A percentile compares a stretch with the other conserved stretches of the same genome.
phyloP scores from a whole-genome alignment of 306 rosid genomes.

The Canavalia gladiata region DNA sequence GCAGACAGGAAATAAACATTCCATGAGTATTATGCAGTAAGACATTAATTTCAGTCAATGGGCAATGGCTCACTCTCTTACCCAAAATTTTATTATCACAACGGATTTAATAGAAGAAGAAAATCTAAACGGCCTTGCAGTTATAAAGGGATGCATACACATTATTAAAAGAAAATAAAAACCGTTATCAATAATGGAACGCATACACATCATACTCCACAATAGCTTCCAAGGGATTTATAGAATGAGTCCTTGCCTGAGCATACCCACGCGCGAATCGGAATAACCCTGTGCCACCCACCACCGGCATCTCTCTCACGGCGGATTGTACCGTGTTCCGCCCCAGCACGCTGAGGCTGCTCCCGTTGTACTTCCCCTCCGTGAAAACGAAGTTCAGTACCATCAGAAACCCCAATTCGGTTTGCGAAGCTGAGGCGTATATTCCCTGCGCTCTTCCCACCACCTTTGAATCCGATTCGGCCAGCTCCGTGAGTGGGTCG shows the following conservation, averaged over 20 bases:
- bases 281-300: constrained; percentile 78
- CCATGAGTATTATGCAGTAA: too few species aligned
- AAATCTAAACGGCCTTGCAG: too few species aligned
- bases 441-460: constrained; percentile 79
- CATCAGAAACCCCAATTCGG: constrained; percentile 62
- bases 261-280: constrained; percentile 77
- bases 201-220: constrained; percentile 76
- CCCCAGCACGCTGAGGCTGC: constrained; percentile 70
- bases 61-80: too few species aligned
- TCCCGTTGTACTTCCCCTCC: constrained; percentile 68
- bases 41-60: too few species aligned
- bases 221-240: constrained; percentile 44
- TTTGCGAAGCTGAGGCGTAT: constrained; percentile 66
- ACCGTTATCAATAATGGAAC: constrained; percentile 49
- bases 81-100: too few species aligned
- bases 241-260: constrained; percentile 53
- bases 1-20: too few species aligned
- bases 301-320: constrained; percentile 75
- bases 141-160: too few species aligned
- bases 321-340: constrained; percentile 49
- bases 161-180: too few species aligned
- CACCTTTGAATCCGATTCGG: constrained; percentile 51
- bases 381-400: constrained; percentile 64
- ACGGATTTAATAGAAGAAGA: too few species aligned
- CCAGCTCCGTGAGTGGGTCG: constrained; percentile 61